These are phyloP conservation scores for Cairneyella variabilis DNA, from an alignment of 495 filamentous ascomycete genomes.

Conservation along the genomic window DNA sequence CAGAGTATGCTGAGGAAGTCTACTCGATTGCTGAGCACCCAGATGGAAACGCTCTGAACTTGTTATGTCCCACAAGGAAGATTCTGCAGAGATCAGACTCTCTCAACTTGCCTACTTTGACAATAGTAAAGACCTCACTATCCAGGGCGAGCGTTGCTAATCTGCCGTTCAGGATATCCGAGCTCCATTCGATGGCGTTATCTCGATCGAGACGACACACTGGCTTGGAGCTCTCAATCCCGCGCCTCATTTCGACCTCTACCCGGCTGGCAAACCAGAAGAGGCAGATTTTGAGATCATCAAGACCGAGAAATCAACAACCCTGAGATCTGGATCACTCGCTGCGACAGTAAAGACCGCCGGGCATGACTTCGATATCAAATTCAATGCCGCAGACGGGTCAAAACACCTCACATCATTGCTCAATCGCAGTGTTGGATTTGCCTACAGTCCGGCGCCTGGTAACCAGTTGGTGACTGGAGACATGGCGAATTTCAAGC, in stretches of 20 bases:
- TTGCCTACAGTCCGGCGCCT: conserved; percentile 47
- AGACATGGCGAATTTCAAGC: conserved; percentile 51
- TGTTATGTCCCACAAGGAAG: conserved; percentile 47
- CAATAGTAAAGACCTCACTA: conserved; percentile 31
- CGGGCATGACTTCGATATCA: conserved; percentile 53
- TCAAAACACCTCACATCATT: conserved; percentile 54
- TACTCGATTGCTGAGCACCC: conserved; percentile 37
- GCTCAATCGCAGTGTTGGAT: conserved; percentile 55
- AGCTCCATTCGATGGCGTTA: conserved; percentile 54
- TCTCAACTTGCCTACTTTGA: conserved; percentile 50
- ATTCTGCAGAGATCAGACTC: conserved; percentile 49
- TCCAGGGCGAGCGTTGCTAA: conserved; percentile 16
- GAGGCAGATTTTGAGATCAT: conserved; percentile 41
- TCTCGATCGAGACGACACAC: conserved; percentile 61
- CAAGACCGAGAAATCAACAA: conserved; percentile 45
- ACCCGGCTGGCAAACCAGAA: conserved; percentile 44
- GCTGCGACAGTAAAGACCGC: conserved; percentile 48
- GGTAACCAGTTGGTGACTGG: conserved; percentile 46
- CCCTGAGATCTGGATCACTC: conserved; percentile 51
- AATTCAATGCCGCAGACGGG: conserved; percentile 46
- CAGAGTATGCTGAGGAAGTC: conserved; percentile 52
- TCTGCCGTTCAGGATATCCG: conserved; percentile 42
- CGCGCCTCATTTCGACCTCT: conserved; percentile 62
- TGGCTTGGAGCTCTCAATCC: conserved; percentile 55
- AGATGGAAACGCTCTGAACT: conserved; percentile 35